A percentile compares a stretch with the other conserved stretches of the same genome.
Conservation (phyloP, 2,329 filamentous ascomycete genomes). For the Thelonectria blattea region DNA sequence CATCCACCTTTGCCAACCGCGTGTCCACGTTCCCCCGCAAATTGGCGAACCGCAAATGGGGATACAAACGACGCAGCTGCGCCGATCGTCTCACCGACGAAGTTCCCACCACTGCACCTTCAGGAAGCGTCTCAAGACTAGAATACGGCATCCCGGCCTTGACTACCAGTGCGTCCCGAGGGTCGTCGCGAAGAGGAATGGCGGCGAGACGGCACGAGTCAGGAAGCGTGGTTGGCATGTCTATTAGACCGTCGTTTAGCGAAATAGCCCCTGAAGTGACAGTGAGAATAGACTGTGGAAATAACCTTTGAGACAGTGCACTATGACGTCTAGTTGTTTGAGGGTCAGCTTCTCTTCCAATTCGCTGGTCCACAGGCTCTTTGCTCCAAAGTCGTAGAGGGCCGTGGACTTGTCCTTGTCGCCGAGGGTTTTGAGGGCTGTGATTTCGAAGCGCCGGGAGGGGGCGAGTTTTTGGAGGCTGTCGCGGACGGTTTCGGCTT, state of each 20-base stretch:
- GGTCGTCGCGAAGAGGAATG: constrained; percentile 80
- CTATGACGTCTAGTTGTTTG: constrained; percentile 78
- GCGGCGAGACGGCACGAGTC: constrained; percentile 75
- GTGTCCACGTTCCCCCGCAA: constrained; percentile 93
- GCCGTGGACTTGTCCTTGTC: constrained; percentile 92
- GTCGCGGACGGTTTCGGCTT: constrained; percentile 77
- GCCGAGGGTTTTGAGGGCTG: constrained; percentile 66
- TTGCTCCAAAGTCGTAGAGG: constrained; percentile 86
- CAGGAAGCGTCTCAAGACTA: background rate
- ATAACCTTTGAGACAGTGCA: constrained; percentile 81
- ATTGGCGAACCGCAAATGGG: constrained; percentile 78
- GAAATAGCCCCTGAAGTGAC: background rate
- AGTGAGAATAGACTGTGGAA: background rate
- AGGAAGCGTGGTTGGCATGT: constrained; percentile 91
- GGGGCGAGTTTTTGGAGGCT: constrained; percentile 68
- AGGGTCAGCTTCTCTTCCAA: constrained; percentile 78
- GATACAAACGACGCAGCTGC: constrained; percentile 79
- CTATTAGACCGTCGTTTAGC: constrained; percentile 42
- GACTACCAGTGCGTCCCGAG: constrained; percentile 70
- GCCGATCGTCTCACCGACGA: constrained; percentile 91
- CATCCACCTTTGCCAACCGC: constrained; percentile 81
- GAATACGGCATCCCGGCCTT: constrained; percentile 68
- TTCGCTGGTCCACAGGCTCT: constrained; percentile 95
- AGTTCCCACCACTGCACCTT: constrained; percentile 57
- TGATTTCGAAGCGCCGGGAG: constrained; percentile 72